A percentile compares a stretch with the other conserved stretches of the same genome.
Conservation (phyloP, 306 rosid genomes). For the Chamaecrista fasciculata region DNA sequence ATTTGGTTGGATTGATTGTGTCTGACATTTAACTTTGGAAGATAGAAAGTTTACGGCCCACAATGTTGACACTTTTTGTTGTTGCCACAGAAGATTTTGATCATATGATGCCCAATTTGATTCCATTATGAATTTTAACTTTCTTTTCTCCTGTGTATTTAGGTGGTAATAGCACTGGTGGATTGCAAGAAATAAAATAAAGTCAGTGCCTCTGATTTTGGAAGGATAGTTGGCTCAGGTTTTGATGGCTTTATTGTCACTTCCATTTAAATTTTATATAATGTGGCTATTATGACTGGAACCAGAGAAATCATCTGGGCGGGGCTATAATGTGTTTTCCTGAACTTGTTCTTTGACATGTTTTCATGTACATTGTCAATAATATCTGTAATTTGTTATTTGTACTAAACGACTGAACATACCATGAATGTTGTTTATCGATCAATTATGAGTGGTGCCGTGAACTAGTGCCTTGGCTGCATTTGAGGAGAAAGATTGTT, state of each 20-base stretch:
- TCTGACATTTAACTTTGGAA: not conserved
- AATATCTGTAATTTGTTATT: conserved; percentile 12
- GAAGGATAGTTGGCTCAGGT: conserved; percentile 30
- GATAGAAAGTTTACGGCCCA: not conserved
- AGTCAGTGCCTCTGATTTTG: conserved; percentile 23
- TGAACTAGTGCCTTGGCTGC: not conserved
- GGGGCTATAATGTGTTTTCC: conserved; percentile 12
- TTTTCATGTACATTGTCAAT: conserved; percentile 36
- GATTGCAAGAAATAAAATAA: conserved; percentile 30
- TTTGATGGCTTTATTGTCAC: conserved; percentile 16
- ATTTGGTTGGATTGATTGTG: not conserved
- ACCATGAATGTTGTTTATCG: conserved; percentile 9
- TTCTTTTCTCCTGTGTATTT: conserved; percentile 27
- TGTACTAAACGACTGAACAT: not conserved
- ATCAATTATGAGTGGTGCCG: not conserved
- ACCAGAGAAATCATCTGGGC: conserved; percentile 27
- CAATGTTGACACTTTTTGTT: not conserved
- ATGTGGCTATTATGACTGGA: conserved; percentile 22
- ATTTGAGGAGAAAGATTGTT: not conserved
- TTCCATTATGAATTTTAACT: not conserved
- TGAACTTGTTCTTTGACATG: conserved; percentile 10
- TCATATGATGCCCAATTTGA: not conserved
- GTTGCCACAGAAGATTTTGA: not conserved
- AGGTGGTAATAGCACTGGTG: conserved; percentile 26
- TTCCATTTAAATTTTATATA: conserved; percentile 31